A percentile compares a stretch with the other conserved stretches of the same genome.
Conservation (phyloP, 106 monocot genomes). For the Agapanthus africanus region DNA sequence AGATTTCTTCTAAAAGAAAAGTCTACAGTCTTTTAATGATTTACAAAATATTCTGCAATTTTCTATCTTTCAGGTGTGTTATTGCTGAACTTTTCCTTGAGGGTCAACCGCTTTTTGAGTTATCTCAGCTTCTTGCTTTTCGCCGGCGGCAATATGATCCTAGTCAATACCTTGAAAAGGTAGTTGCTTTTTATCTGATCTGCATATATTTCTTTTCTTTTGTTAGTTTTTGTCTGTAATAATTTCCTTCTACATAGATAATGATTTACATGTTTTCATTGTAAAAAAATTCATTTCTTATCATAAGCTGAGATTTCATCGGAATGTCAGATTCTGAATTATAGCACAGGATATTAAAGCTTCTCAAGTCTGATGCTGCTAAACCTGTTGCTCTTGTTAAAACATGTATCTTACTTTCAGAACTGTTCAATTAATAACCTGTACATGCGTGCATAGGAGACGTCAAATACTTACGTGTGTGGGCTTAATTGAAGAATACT, state of each 20-base stretch:
- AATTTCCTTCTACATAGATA: not conserved
- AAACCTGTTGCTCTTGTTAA: no score
- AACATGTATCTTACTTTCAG: no score
- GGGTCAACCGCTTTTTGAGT: slow-evolving; percentile 91
- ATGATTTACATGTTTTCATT: not conserved
- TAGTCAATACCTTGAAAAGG: slow-evolving; percentile 78
- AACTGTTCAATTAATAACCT: no score
- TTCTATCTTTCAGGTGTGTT: slow-evolving; percentile 59
- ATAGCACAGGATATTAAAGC: not conserved
- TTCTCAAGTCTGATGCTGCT: no score
- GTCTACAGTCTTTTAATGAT: slow-evolving; percentile 3
- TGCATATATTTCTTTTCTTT: not conserved
- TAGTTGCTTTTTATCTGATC: slow-evolving; percentile 9
- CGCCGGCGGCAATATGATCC: slow-evolving; percentile 97
- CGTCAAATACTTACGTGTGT: no score
- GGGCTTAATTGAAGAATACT: no score
- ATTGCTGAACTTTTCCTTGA: slow-evolving; percentile 96
- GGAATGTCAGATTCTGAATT: not conserved
- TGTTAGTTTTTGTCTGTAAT: not conserved
- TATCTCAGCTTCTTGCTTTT: slow-evolving; percentile 94
- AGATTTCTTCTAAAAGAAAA: not conserved
- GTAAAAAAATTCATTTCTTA: not conserved
- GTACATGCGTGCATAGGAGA: no score
- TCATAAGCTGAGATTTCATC: not conserved
- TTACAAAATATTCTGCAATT: not conserved